Evolutionary conservation across 345 rosid genomes (phyloP).

Genomic region (Eucalyptus sp.): DNA sequence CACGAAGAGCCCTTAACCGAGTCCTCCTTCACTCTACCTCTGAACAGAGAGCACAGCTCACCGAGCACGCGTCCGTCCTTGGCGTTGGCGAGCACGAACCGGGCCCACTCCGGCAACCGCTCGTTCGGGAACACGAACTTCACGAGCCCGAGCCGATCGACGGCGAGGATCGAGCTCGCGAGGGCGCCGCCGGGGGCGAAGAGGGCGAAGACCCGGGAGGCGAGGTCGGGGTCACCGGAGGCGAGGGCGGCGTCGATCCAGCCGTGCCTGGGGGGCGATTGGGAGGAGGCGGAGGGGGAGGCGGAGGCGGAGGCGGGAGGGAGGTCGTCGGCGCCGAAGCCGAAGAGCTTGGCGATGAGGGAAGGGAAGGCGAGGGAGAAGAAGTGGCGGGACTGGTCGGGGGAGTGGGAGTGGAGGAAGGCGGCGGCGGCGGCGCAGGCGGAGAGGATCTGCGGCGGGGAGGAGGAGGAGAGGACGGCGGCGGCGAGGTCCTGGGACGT

Average conservation of each 20-base stretch:
- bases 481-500: slow-evolving; percentile 63
- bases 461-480: slow-evolving; percentile 40
- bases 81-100: slow-evolving; percentile 38
- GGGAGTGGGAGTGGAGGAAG: slow-evolving; percentile 50
- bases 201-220: slow-evolving; percentile 40
- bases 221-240: slow-evolving; percentile 27
- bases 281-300: neutral
- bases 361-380: slow-evolving; percentile 77
- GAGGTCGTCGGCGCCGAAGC: slow-evolving; percentile 41
- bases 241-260: slow-evolving; percentile 55
- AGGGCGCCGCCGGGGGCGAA: slow-evolving; percentile 51
- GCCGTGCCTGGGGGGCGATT: slow-evolving; percentile 12
- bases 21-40: slow-evolving; percentile 52
- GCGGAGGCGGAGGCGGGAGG: neutral
- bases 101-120: slow-evolving; percentile 70
- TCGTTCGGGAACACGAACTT: slow-evolving; percentile 75
- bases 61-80: slow-evolving; percentile 31
- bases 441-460: slow-evolving; percentile 48
- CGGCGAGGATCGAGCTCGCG: slow-evolving; percentile 50
- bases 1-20: slow-evolving; percentile 29
- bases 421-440: slow-evolving; percentile 51
- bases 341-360: slow-evolving; percentile 72
- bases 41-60: slow-evolving; percentile 47
- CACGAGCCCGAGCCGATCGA: slow-evolving; percentile 62
- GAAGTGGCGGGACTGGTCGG: slow-evolving; percentile 90